Percentiles rank a stretch among this genome's conserved stretches.
phyloP scores from a whole-genome alignment of 2,329 filamentous ascomycete genomes.

The Arthrobotrys entomopaga region DNA sequence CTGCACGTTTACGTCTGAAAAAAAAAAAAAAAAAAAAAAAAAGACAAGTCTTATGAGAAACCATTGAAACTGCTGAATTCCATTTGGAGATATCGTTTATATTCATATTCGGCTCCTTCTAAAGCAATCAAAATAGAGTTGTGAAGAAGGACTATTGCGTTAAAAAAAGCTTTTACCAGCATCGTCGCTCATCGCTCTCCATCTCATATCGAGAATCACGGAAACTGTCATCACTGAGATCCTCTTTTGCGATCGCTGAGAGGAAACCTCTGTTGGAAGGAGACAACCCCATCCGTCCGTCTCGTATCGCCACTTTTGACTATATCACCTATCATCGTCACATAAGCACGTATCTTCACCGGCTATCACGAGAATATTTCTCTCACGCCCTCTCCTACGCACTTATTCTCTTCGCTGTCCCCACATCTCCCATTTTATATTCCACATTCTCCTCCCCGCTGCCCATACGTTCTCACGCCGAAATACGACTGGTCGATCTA shows the following conservation, averaged over 20 bases:
- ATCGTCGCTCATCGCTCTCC: neutral
- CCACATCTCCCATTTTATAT: too few species aligned
- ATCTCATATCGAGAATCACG: neutral
- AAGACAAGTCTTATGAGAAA: slow-evolving; percentile 3
- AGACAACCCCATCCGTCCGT: neutral
- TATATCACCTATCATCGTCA: too few species aligned
- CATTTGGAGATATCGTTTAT: too few species aligned
- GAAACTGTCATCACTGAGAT: neutral
- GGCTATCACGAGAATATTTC: too few species aligned
- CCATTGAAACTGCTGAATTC: slow-evolving; percentile 17
- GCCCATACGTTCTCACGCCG: too few species aligned
- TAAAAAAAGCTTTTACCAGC: neutral
- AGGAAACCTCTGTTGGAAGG: slow-evolving; percentile 7
- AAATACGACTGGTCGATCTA: too few species aligned
- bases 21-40: too few species aligned
- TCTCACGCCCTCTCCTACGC: too few species aligned
- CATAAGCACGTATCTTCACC: too few species aligned
- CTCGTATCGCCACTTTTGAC: too few species aligned
- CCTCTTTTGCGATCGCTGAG: neutral
- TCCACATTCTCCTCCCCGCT: too few species aligned
- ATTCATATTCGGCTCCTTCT: neutral
- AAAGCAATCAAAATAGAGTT: neutral
- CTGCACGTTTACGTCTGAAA: slow-evolving; percentile 9
- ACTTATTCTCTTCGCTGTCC: too few species aligned
- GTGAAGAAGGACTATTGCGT: neutral